A percentile compares a stretch with the other conserved stretches of the same genome.
phyloP scores from a whole-genome alignment of 2,329 filamentous ascomycete species.

The Dryadomyces sulphureus region DNA sequence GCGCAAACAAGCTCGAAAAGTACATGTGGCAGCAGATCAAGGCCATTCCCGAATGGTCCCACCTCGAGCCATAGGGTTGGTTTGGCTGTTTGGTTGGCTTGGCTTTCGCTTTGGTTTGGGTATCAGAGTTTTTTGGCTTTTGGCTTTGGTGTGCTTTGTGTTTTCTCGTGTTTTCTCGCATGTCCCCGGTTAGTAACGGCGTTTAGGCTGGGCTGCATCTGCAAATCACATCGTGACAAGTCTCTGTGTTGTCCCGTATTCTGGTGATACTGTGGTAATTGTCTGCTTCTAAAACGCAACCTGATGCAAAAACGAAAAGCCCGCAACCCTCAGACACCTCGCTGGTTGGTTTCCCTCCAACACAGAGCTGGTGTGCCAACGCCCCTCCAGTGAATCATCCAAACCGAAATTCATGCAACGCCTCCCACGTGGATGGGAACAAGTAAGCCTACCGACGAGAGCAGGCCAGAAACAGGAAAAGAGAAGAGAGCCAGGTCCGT shows the following conservation, averaged over 20 bases:
- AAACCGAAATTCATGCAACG: background rate
- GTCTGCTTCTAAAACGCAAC: background rate
- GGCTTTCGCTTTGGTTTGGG: background rate
- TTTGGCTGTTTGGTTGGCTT: background rate
- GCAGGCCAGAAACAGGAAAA: background rate
- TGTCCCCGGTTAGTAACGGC: background rate
- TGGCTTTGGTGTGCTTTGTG: background rate
- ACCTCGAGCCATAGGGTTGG: constrained; percentile 19
- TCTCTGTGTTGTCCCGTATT: background rate
- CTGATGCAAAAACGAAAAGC: background rate
- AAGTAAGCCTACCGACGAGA: background rate
- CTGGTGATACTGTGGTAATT: too few species aligned
- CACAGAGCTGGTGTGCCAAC: background rate
- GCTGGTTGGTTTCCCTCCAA: background rate
- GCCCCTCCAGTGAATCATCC: background rate
- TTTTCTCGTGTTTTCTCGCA: background rate
- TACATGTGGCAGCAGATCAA: constrained; percentile 92
- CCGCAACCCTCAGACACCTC: background rate
- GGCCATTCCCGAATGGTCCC: constrained; percentile 84
- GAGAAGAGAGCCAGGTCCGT: background rate
- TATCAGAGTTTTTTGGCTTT: background rate
- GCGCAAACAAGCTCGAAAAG: constrained; percentile 81
- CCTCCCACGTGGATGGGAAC: background rate
- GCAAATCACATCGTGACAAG: background rate
- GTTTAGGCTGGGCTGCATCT: background rate